A percentile compares a stretch with the other conserved stretches of the same genome.
Conservation (phyloP, 495 filamentous ascomycete genomes). For the Astrothelium subdiscretum region DNA sequence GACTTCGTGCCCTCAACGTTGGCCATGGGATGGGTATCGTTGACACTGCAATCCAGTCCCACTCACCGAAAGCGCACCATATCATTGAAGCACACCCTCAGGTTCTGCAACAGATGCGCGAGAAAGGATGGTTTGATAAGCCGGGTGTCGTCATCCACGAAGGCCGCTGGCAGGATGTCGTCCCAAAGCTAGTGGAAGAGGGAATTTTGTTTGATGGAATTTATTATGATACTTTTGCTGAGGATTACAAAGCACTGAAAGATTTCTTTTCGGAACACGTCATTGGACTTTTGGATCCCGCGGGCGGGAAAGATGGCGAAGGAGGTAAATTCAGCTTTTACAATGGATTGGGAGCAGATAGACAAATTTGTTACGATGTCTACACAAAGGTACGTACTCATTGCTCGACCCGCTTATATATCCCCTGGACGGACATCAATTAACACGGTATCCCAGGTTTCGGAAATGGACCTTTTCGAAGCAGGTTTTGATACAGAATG, state of each 20-base stretch:
- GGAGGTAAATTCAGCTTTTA: constrained; percentile 76
- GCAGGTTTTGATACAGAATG: constrained; percentile 85
- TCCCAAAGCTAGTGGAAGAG: constrained; percentile 56
- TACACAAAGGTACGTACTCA: constrained; percentile 52
- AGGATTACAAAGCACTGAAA: constrained; percentile 74
- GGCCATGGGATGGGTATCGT: constrained; percentile 97
- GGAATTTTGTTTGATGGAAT: constrained; percentile 76
- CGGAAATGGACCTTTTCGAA: constrained; percentile 84
- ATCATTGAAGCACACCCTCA: constrained; percentile 87
- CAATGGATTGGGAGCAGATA: constrained; percentile 88
- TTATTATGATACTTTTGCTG: constrained; percentile 97
- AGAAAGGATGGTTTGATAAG: constrained; percentile 52
- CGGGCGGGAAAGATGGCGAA: constrained; percentile 27
- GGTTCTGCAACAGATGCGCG: constrained; percentile 59
- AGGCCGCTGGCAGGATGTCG: constrained; percentile 76
- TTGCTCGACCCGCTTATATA: neutral
- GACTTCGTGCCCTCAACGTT: constrained; percentile 72
- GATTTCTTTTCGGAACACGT: constrained; percentile 83
- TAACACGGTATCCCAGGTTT: constrained; percentile 36
- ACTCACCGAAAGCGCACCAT: constrained; percentile 51
- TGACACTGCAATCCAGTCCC: constrained; percentile 66
- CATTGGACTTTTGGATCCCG: constrained; percentile 58
- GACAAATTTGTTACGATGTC: constrained; percentile 87
- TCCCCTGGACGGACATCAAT: neutral
- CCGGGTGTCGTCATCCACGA: constrained; percentile 53